Conservation (phyloP, 768 basidiomycete species). For the Boletus pseudopeckii region DNA sequence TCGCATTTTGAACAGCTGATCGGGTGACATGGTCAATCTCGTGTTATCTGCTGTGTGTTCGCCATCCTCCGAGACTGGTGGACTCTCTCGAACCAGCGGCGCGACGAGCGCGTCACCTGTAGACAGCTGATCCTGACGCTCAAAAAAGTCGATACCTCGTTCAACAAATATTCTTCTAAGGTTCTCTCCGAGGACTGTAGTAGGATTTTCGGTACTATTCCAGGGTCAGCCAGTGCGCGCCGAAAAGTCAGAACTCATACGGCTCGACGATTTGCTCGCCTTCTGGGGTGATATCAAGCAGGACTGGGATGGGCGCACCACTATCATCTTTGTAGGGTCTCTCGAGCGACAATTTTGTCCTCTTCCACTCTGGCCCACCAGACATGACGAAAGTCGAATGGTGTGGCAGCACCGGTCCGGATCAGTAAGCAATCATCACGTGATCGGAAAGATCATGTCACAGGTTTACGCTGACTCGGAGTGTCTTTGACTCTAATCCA, state of each 20-base stretch:
- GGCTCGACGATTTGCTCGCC: slow-evolving; percentile 69
- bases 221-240: slow-evolving; percentile 16
- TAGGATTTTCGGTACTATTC: slow-evolving; percentile 51
- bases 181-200: slow-evolving; percentile 59
- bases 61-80: slow-evolving; percentile 27
- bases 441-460: slow-evolving; percentile 17
- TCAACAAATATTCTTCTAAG: slow-evolving; percentile 69
- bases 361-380: slow-evolving; percentile 49
- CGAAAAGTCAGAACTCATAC: slow-evolving; percentile 40
- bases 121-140: slow-evolving; percentile 38
- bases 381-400: slow-evolving; percentile 11
- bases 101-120: slow-evolving; percentile 22
- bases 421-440: slow-evolving; percentile 17
- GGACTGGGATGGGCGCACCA: slow-evolving; percentile 55
- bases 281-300: slow-evolving; percentile 68
- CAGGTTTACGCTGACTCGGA: slow-evolving; percentile 1
- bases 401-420: background rate
- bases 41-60: slow-evolving; percentile 29
- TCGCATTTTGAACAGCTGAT: slow-evolving; percentile 73
- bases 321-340: slow-evolving; percentile 78
- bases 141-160: slow-evolving; percentile 74
- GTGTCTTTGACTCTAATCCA: slow-evolving; percentile 32
- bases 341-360: slow-evolving; percentile 67
- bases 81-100: slow-evolving; percentile 21
- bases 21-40: slow-evolving; percentile 58